These are phyloP conservation scores for Bryopsis sp. DNA, from an alignment of 139 green algal species.

Conservation along the genomic window DNA sequence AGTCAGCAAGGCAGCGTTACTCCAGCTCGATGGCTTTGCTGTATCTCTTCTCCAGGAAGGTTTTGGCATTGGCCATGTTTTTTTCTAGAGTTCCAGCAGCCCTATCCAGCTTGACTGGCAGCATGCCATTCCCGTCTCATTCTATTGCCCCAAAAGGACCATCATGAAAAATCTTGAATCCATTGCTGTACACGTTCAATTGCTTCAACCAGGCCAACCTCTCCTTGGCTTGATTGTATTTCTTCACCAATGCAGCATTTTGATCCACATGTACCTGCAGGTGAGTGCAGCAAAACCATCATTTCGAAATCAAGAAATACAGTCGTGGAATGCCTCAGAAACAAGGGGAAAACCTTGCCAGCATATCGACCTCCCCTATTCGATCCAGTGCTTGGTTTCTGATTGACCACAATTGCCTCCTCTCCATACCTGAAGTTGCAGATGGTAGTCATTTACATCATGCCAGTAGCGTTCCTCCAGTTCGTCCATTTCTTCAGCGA, in stretches of 20 bases:
- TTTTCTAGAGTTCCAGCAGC: too few species aligned
- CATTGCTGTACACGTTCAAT: constrained; percentile 43
- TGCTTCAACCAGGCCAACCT: neutral
- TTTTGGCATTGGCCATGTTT: constrained; percentile 96
- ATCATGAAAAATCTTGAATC: constrained; percentile 79
- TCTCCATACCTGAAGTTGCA: constrained; percentile 2
- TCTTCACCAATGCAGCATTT: too few species aligned
- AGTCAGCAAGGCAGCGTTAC: constrained; percentile 97
- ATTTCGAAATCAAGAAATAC: too few species aligned
- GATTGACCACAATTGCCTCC: neutral
- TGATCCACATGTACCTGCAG: too few species aligned
- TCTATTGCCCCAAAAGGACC: constrained; percentile 84
- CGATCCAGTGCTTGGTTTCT: too few species aligned
- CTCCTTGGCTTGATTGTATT: constrained; percentile 1
- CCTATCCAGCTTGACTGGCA: too few species aligned
- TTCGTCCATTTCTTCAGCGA: constrained; percentile 4
- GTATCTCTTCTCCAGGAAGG: constrained; percentile 90
- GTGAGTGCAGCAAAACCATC: too few species aligned
- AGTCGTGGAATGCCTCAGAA: too few species aligned
- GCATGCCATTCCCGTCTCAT: too few species aligned
- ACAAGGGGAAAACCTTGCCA: too few species aligned
- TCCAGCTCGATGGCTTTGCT: constrained; percentile 96
- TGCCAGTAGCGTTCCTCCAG: constrained; percentile 10
- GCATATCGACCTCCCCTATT: too few species aligned
- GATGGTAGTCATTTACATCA: constrained; percentile 1